Evolutionary conservation across 106 monocot genomes (phyloP).

Genomic region (Triglochin maritima): DNA sequence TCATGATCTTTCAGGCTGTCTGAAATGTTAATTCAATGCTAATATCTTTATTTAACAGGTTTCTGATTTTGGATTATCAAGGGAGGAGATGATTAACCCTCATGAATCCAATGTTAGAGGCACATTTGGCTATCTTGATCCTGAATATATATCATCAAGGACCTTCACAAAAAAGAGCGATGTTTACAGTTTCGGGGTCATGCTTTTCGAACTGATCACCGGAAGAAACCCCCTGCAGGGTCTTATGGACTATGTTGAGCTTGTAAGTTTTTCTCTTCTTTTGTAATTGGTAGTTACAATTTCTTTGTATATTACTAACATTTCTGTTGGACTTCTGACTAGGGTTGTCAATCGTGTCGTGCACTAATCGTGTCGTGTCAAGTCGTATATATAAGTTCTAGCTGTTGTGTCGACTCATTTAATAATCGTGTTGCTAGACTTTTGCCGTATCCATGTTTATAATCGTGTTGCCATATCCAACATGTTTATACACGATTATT

Average conservation of each 20-base stretch:
- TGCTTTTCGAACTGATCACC: conserved; percentile 89
- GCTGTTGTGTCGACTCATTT: background rate
- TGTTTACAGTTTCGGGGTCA: conserved; percentile 90
- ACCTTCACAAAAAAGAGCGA: conserved; percentile 93
- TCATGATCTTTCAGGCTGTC: background rate
- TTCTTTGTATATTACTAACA: background rate
- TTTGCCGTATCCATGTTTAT: background rate
- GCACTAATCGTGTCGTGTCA: too few species aligned
- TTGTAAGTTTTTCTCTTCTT: conserved; percentile 38
- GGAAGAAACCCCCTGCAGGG: conserved; percentile 86
- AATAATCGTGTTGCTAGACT: background rate
- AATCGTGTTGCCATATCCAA: too few species aligned
- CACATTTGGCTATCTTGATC: conserved; percentile 95
- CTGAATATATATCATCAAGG: conserved; percentile 80
- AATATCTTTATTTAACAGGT: conserved; percentile 35
- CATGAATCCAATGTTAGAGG: conserved; percentile 56
- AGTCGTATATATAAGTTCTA: too few species aligned
- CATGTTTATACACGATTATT: too few species aligned
- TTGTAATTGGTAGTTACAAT: background rate
- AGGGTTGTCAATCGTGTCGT: too few species aligned
- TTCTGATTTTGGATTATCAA: conserved; percentile 93
- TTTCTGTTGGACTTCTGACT: background rate
- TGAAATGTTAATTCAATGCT: background rate
- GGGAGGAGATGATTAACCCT: conserved; percentile 56
- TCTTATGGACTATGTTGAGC: conserved; percentile 91